Evolutionary conservation across 768 basidiomycete genomes (phyloP).

Genomic region (Coprinopsis cinerea): DNA sequence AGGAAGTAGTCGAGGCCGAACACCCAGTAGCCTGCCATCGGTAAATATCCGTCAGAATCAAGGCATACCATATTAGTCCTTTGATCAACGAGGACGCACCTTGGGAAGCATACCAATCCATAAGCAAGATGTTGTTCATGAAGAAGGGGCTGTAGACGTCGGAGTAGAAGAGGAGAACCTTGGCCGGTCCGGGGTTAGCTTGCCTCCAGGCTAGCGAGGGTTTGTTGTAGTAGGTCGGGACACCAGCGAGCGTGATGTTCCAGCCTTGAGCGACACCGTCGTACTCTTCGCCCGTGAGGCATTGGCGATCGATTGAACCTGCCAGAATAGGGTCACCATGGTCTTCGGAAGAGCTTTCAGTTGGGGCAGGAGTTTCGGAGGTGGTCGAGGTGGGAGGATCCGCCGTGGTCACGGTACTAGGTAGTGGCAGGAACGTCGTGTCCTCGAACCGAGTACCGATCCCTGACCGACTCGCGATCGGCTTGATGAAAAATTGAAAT

Average conservation of each 20-base stretch:
- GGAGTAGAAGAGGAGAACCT: constrained; percentile 50
- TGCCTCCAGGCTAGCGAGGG: constrained; percentile 18
- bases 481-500: too few relatives aligned
- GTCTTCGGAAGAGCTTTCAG: too few relatives aligned
- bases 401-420: too few relatives aligned
- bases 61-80: background rate
- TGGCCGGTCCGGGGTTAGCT: constrained; percentile 27
- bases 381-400: too few relatives aligned
- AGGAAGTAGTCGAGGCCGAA: constrained; percentile 61
- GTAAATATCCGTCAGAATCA: background rate
- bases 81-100: background rate
- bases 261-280: constrained; percentile 41
- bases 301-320: constrained; percentile 26
- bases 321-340: too few relatives aligned
- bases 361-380: too few relatives aligned
- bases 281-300: constrained; percentile 47
- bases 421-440: too few relatives aligned
- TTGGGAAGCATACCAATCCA: constrained; percentile 19
- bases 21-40: constrained; percentile 53
- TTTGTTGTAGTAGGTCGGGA: constrained; percentile 51
- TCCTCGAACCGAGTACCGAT: too few relatives aligned
- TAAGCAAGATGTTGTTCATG: constrained; percentile 52
- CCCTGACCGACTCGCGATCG: too few relatives aligned
- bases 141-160: constrained; percentile 58
- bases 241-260: constrained; percentile 32